Evolutionary conservation across 257 asterid genomes (phyloP).

Genomic region (Salvia splendens): DNA sequence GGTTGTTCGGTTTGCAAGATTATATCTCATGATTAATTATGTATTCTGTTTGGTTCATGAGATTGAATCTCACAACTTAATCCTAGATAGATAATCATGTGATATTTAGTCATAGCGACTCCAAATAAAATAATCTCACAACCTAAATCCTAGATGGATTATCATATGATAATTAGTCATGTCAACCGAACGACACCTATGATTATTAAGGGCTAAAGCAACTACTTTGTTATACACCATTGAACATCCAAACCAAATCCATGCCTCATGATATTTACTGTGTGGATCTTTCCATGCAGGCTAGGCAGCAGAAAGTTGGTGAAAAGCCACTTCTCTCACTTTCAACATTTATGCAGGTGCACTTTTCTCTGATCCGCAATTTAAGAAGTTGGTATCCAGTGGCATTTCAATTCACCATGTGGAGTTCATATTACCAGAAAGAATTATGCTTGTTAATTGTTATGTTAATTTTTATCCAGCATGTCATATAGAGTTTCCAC

Average conservation of each 20-base stretch:
- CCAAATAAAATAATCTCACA: no score
- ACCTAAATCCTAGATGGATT: no score
- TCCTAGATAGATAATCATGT: no score
- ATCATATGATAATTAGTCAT: no score
- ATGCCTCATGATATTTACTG: conserved; percentile 23
- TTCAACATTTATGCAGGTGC: conserved; percentile 82
- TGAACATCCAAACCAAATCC: conserved; percentile 23
- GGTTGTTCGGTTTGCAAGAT: no score
- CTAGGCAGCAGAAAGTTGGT: conserved; percentile 83
- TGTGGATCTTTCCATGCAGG: conserved; percentile 46
- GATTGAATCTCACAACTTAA: no score
- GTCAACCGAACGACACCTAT: no score
- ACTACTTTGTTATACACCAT: conserved; percentile 15
- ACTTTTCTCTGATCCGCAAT: conserved; percentile 28
- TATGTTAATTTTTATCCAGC: conserved; percentile 9
- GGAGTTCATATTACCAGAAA: not conserved
- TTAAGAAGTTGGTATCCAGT: conserved; percentile 18
- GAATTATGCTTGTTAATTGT: not conserved
- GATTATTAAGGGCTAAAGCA: not conserved
- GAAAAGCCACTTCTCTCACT: conserved; percentile 84
- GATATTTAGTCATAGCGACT: no score
- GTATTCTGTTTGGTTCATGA: no score
- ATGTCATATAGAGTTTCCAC: not conserved
- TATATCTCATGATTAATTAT: no score
- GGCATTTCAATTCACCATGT: conserved; percentile 24